These are phyloP conservation scores for Beauveria caledonica DNA, from an alignment of 2,329 filamentous ascomycete genomes.

Conservation along the genomic window DNA sequence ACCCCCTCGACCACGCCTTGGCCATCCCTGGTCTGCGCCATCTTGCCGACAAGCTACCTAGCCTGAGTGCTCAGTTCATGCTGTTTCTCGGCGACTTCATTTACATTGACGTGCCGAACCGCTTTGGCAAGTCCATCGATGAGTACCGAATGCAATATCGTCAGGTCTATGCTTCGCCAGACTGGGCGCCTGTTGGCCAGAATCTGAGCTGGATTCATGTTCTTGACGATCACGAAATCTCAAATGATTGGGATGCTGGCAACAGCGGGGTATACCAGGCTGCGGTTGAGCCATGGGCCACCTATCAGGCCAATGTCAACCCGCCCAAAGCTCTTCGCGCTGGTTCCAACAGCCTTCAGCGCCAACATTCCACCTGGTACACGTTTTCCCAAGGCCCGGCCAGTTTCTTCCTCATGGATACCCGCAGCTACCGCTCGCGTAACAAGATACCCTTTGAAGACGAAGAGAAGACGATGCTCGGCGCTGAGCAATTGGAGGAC, in stretches of 20 bases:
- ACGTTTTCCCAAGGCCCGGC: conserved; percentile 84
- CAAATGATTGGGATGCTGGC: conserved; percentile 85
- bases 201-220: conserved; percentile 97
- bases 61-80: conserved; percentile 69
- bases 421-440: conserved; percentile 73
- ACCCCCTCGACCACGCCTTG: conserved; percentile 71
- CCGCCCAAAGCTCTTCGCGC: conserved; percentile 58
- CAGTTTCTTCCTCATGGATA: conserved; percentile 92
- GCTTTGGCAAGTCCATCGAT: conserved; percentile 62
- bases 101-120: conserved; percentile 79
- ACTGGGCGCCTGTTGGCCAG: conserved; percentile 69
- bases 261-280: conserved; percentile 70
- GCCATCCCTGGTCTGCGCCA: conserved; percentile 72
- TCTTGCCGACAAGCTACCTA: conserved; percentile 63
- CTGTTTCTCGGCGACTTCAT: conserved; percentile 83
- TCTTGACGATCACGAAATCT: conserved; percentile 92
- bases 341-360: conserved; percentile 27
- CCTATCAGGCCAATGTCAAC: conserved; percentile 81
- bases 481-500: conserved; percentile 67
- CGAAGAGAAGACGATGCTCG: conserved; percentile 78
- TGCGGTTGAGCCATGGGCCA: conserved; percentile 74
- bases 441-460: conserved; percentile 52
- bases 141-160: conserved; percentile 89
- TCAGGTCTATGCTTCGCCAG: conserved; percentile 90
- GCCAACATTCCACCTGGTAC: conserved; percentile 68